Conservation (phyloP, 2,329 filamentous ascomycete genomes). For the Sclerotinia minor region DNA sequence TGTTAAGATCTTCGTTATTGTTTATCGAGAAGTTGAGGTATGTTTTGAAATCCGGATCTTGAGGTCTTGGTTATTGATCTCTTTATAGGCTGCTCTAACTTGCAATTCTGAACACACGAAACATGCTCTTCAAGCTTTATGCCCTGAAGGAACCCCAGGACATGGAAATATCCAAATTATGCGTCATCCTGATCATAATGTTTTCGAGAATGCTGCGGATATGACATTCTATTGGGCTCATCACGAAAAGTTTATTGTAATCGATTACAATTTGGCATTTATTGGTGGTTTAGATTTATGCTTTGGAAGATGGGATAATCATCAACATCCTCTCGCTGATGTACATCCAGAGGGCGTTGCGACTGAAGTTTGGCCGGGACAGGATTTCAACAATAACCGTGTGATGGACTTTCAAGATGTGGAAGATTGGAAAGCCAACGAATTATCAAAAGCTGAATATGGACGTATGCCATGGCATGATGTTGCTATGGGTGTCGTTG, state of each 20-base stretch:
- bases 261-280: conserved; percentile 88
- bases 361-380: conserved; percentile 88
- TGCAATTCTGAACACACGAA: conserved; percentile 95
- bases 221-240: conserved; percentile 99
- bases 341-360: conserved; percentile 80
- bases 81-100: conserved; percentile 71
- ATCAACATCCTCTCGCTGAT: conserved; percentile 83
- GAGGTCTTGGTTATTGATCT: conserved; percentile 23
- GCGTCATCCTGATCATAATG: conserved; percentile 92
- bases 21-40: conserved; percentile 73
- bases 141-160: conserved; percentile 77
- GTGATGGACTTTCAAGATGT: conserved; percentile 95
- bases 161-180: conserved; percentile 86
- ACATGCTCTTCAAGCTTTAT: conserved; percentile 75
- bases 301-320: conserved; percentile 90
- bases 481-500: conserved; percentile 86
- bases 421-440: conserved; percentile 88
- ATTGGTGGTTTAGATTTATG: conserved; percentile 94
- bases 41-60: neutral
- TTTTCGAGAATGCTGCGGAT: conserved; percentile 88
- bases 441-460: conserved; percentile 85
- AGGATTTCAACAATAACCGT: conserved; percentile 97
- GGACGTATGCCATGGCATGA: conserved; percentile 99
- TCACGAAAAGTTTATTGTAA: conserved; percentile 95
- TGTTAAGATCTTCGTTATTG: conserved; percentile 89